Base-by-base conservation (phyloP, 2,329 filamentous ascomycete species). In the Cercospora brassicicola region DNA sequence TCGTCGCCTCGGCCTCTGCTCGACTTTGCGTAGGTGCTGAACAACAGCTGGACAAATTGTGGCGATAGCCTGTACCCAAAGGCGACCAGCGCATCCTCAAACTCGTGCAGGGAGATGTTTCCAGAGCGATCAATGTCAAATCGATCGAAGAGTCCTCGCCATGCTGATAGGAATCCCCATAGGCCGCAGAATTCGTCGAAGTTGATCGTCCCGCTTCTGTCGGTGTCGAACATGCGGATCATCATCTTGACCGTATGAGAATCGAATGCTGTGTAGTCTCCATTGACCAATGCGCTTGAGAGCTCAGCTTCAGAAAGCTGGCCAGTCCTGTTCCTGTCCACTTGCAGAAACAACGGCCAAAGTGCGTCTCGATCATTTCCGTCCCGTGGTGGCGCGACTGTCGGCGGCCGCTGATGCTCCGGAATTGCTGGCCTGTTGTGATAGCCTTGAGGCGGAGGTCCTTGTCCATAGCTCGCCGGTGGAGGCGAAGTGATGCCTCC, bases 221-320 rank as follows among this genome's bases (percentile, higher is more conserved):
- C 92, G 67, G 91, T 92, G 82, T 98, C 94, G 82, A 99, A 99
- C 95, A 99, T 98, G 78, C 94, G 91, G 73, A 99, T 97, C 94
- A 99, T 97, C 92, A 98, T 97, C 77, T 91, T 91, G 72, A 98
- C 94, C 1, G 95, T 99, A 75, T 97, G 91, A 4, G 89, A 86
- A 80, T 99, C 94, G 79, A 99, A 99, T 4, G 93, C 88, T 1
- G 92, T 92, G 88, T 92, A 97, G 84, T 99, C 95, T 65, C 94
- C 94, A 78, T 99, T 99, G 68, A 98, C 94, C 5, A 99, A 88
- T 20, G 95, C 95, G 1, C 91, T 90, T 9, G 92, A 90, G 51
- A 99, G 89, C 80, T 98, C 94, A 62, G 86, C 85, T 81, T 97
- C 94, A 2, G 91, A 93, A 57, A 99, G 86, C 72, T 93, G 89